phyloP scores from a whole-genome alignment of 2,329 filamentous ascomycete species.

The Thielaviopsis ethacetica region DNA sequence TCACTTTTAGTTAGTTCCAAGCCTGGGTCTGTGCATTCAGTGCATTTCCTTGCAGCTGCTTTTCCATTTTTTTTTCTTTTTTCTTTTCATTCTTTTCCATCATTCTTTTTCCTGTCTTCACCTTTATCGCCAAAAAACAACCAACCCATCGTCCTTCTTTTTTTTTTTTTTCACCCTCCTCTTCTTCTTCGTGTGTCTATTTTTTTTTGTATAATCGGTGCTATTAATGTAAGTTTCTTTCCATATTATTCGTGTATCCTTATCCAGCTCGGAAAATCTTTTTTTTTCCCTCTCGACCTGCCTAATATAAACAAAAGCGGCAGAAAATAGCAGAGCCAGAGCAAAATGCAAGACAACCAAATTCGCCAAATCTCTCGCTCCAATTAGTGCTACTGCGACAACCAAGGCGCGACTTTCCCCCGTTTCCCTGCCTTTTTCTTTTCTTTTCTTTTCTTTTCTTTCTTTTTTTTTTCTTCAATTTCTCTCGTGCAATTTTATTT shows the following conservation, averaged over 20 bases:
- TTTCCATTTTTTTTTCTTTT: not conserved
- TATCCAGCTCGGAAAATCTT: not conserved
- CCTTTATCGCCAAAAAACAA: no score
- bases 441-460: constrained; percentile 1
- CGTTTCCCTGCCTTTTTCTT: constrained; percentile 3
- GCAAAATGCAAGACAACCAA: no score
- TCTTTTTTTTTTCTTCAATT: not conserved
- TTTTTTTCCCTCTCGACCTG: constrained; percentile 2
- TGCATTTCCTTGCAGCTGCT: not conserved
- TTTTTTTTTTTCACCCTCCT: not conserved
- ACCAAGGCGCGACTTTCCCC: not conserved
- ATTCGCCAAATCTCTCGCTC: no score
- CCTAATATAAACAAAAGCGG: no score
- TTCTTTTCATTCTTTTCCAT: not conserved
- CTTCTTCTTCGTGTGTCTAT: not conserved
- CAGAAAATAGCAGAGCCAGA: no score
- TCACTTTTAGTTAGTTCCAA: not conserved
- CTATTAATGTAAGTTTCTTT: not conserved
- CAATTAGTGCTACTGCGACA: no score
- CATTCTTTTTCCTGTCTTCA: not conserved
- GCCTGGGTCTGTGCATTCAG: not conserved
- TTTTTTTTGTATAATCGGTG: not conserved
- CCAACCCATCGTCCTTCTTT: not conserved
- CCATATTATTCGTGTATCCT: not conserved
- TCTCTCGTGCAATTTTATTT: not conserved